Conservation (phyloP, 164 flowering plant species). For the Tetracentron sinense region DNA sequence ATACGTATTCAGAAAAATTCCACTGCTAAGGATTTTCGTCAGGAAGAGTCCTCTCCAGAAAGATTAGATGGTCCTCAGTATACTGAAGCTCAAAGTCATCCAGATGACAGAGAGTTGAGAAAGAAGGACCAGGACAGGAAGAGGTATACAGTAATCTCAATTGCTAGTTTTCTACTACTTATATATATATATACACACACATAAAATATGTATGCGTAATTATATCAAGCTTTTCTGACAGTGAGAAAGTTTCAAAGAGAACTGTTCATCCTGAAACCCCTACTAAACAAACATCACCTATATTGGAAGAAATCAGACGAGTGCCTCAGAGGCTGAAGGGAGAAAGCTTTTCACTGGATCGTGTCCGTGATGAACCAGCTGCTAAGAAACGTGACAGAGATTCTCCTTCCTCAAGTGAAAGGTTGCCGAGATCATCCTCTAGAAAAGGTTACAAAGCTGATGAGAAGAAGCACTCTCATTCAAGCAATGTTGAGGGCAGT, state of each 20-base stretch:
- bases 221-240: slow-evolving; percentile 25
- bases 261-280: slow-evolving; percentile 20
- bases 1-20: slow-evolving; percentile 18
- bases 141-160: slow-evolving; percentile 27
- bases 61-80: slow-evolving; percentile 12
- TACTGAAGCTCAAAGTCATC: slow-evolving; percentile 15
- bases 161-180: not conserved
- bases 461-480: slow-evolving; percentile 25
- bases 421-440: slow-evolving; percentile 19
- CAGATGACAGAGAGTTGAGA: slow-evolving; percentile 21
- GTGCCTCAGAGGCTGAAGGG: slow-evolving; percentile 25
- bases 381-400: slow-evolving; percentile 14
- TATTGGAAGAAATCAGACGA: slow-evolving; percentile 20
- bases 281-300: slow-evolving; percentile 22
- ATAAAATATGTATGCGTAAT: not conserved
- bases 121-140: slow-evolving; percentile 32
- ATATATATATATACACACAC: not conserved
- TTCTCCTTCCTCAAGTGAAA: slow-evolving; percentile 23
- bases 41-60: slow-evolving; percentile 27
- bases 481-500: slow-evolving; percentile 25
- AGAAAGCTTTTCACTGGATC: slow-evolving; percentile 8
- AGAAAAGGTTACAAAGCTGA: slow-evolving; percentile 26
- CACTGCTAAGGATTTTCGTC: slow-evolving; percentile 12
- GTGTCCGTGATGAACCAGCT: slow-evolving; percentile 12
- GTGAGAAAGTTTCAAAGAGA: slow-evolving; percentile 35